phyloP scores from a whole-genome alignment of 495 filamentous ascomycete genomes.

The Sphaerosporella brunnea region DNA sequence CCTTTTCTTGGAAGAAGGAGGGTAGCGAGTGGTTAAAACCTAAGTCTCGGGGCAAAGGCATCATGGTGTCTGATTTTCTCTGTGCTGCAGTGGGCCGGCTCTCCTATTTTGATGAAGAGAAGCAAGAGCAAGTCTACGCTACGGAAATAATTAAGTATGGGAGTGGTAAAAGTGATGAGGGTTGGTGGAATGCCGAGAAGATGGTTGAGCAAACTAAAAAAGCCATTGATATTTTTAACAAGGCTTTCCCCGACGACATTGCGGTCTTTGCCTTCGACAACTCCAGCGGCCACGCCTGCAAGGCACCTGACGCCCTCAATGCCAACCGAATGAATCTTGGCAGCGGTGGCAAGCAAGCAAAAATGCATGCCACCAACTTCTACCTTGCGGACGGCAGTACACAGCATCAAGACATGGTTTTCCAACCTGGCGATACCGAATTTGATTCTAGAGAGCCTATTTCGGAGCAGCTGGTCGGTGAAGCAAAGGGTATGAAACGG shows the following conservation, averaged over 20 bases:
- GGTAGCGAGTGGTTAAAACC: background rate
- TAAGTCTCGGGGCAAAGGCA: constrained; percentile 7
- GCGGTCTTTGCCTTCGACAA: too few relatives aligned
- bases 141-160: background rate
- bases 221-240: constrained; percentile 6
- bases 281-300: too few relatives aligned
- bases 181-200: too few relatives aligned
- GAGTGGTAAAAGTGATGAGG: background rate
- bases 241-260: background rate
- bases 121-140: background rate
- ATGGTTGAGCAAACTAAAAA: constrained; percentile 1
- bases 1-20: constrained; percentile 4
- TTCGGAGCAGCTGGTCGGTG: background rate
- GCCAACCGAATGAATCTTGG: constrained; percentile 4
- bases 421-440: background rate
- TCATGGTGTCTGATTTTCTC: constrained; percentile 11
- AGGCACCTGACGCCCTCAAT: constrained; percentile 6
- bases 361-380: constrained; percentile 5
- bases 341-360: constrained; percentile 4
- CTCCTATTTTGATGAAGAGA: background rate
- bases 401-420: constrained; percentile 1
- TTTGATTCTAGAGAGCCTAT: too few relatives aligned
- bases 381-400: background rate
- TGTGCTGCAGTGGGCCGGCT: background rate
- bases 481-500: constrained; percentile 8